phyloP scores from a whole-genome alignment of 257 asterid species.

The Solanum gracilifrons region DNA sequence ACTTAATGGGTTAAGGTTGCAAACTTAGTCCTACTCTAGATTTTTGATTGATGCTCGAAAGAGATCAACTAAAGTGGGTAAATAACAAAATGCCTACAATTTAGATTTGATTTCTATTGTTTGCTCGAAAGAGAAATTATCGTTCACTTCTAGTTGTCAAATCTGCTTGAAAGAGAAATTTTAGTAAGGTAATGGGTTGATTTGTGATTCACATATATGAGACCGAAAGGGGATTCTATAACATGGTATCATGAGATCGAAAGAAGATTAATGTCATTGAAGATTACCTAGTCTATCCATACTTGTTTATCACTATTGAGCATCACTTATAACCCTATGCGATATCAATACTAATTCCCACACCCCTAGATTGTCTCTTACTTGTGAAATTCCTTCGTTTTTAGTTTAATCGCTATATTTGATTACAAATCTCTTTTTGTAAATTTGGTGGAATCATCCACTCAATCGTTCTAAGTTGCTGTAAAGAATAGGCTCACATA shows the following conservation, averaged over 20 bases:
- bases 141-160: neutral
- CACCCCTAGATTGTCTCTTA: neutral
- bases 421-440: neutral
- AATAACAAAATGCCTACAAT: neutral
- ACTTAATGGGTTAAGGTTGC: neutral
- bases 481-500: too few relatives aligned
- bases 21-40: neutral
- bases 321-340: neutral
- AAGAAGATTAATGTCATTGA: neutral
- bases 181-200: too few relatives aligned
- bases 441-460: neutral
- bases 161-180: neutral
- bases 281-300: neutral
- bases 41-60: neutral
- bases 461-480: neutral
- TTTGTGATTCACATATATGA: neutral
- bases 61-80: neutral
- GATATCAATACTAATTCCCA: neutral
- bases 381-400: neutral
- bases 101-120: too few relatives aligned
- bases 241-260: neutral
- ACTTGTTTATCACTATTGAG: neutral
- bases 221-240: neutral
- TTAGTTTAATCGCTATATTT: too few relatives aligned
- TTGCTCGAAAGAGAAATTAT: neutral